Evolutionary conservation across 352 stramenopile genomes (phyloP).

Genomic region (Phytophthora uliginosa): DNA sequence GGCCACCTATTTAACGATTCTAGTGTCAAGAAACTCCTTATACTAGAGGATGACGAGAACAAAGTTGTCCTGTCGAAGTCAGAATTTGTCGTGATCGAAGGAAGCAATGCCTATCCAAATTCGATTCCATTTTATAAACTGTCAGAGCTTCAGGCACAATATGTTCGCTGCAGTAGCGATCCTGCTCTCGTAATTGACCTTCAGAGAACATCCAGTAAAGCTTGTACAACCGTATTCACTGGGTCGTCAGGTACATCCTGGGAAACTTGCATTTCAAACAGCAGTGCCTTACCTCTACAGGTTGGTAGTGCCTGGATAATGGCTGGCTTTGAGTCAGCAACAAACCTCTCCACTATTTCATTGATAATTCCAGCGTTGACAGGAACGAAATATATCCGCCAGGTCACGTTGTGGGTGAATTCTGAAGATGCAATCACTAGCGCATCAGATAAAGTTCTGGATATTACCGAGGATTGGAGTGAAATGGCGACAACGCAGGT

Average conservation of each 20-base stretch:
- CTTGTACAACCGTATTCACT: conserved; percentile 32
- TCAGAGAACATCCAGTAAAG: not conserved
- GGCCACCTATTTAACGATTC: conserved; percentile 54
- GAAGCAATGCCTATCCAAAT: conserved; percentile 55
- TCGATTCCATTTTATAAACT: conserved; percentile 45
- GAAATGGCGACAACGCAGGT: conserved; percentile 46
- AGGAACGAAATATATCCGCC: conserved; percentile 53
- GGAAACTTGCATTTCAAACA: conserved; percentile 56
- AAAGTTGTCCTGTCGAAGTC: conserved; percentile 62
- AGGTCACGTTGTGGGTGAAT: conserved; percentile 63
- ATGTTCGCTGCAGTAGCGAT: conserved; percentile 46
- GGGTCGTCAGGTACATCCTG: conserved; percentile 18
- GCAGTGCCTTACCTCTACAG: conserved; percentile 35
- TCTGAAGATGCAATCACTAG: conserved; percentile 23
- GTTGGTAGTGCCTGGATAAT: conserved; percentile 70
- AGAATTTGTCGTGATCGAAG: conserved; percentile 57
- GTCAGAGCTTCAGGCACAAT: conserved; percentile 31
- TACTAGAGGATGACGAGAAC: conserved; percentile 77
- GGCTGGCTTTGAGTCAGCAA: conserved; percentile 45
- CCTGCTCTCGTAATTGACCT: conserved; percentile 27
- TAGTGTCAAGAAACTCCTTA: conserved; percentile 56
- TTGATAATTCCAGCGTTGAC: conserved; percentile 55
- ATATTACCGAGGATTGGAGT: conserved; percentile 51
- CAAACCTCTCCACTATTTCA: conserved; percentile 52
- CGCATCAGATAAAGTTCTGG: conserved; percentile 21